Conservation (phyloP, 176 grass and related monocot genomes). For the Thinopyrum elongatum region DNA sequence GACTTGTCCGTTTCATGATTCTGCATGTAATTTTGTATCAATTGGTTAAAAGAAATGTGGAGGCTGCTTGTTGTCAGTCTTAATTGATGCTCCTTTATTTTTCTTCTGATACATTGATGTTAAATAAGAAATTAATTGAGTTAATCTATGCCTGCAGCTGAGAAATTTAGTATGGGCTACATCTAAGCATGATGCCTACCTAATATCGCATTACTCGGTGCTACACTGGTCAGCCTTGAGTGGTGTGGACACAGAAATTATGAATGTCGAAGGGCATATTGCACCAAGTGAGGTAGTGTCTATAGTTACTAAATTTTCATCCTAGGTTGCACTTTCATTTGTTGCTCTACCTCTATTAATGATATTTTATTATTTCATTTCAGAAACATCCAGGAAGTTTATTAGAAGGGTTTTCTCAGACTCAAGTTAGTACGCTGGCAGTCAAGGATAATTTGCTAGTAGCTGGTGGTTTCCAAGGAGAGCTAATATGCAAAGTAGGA, state of each 20-base stretch:
- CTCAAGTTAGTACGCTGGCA: conserved; percentile 80
- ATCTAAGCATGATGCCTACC: conserved; percentile 78
- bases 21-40: not conserved
- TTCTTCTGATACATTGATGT: not conserved
- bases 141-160: conserved; percentile 51
- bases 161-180: conserved; percentile 91
- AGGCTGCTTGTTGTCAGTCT: conserved; percentile 1
- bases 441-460: conserved; percentile 80
- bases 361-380: conserved; percentile 15
- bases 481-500: conserved; percentile 85
- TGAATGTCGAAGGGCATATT: conserved; percentile 76
- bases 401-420: conserved; percentile 69
- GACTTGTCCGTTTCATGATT: not conserved
- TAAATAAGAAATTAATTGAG: conserved; percentile 2
- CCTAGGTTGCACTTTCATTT: not conserved
- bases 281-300: conserved; percentile 61
- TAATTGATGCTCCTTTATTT: conserved; percentile 8
- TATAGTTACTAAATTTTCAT: not conserved
- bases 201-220: conserved; percentile 58
- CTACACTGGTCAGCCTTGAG: conserved; percentile 75
- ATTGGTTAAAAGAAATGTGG: not conserved
- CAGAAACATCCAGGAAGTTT: conserved; percentile 74
- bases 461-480: conserved; percentile 92
- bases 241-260: conserved; percentile 49
- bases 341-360: not conserved